Base-by-base conservation (phyloP, 345 rosid species). In the Citrus medica region DNA sequence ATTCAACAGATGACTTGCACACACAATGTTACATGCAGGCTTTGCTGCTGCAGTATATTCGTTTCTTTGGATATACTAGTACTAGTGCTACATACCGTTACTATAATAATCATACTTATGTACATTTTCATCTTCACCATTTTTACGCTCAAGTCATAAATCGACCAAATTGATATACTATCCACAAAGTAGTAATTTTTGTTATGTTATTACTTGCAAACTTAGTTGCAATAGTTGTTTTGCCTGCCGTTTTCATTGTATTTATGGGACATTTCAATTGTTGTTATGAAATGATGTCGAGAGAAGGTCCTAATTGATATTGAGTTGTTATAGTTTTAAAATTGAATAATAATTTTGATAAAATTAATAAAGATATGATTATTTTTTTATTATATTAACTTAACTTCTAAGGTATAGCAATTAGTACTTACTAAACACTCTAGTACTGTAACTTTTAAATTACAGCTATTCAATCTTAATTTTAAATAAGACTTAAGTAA, bases 391-490 rank as follows among this genome's bases (percentile, higher is more conserved):
- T 10, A 40, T 40, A 40, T 40, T 1, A 2, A 40, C 13, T 40
- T 9, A 40, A 0, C 0, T 9, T 40, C 0, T 0, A 40, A 40
- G 4, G 0, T 40, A 40, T 9, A 40, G 0, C 3, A 9, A 1
- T 40, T 40, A 9, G 1, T 9, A 0, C 0, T 40, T 40, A 2
- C 0, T 2, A 40, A 9, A 1, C 2, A 8, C 0, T 40, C 0
- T 40, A 0, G 2, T 40, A 9, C 1, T 0, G 0, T 40, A 40
- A 2, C 1, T 40, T 40, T 40, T 40, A 40, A 40, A 3, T 9
- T 40, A 9, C 0, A 9, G 0, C 0, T 40, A 9, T 40, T 2
- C 4, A 40, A 9, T 9, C 0, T 40, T 13, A 40, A 40, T 40
- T 12, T 0, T 1, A 40, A 9, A 40, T 1, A 9, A 2, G 0